Evolutionary conservation across 805 yeast genomes (phyloP), one percentile per base, ranked within the genome.

Genomic region (Wickerhamomyces kurtzmanii): DNA sequence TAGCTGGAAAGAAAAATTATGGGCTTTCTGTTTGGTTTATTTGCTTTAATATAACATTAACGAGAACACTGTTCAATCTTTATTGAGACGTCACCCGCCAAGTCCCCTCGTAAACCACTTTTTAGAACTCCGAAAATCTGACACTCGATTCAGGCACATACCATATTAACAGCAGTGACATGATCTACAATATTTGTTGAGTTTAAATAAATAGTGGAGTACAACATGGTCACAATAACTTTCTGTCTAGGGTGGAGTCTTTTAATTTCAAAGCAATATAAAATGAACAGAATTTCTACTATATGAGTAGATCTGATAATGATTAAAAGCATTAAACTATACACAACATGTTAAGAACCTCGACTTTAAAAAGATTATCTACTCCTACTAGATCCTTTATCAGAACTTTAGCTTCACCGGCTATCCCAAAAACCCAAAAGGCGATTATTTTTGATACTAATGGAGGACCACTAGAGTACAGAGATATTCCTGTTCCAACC

Each of bases 401-500:
- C 13, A 43, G 49, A 43, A 32, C 36, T 23, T 31, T 42, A 21
- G 47, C 63, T 40, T 47, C 53, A 29, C 35, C 36, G 17, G 47
- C 45, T 32, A 53, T 68, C 38, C 75, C 75, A 40, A 39, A 47
- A 22, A 61, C 63, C 12, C 75, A 68, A 48, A 68, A 68, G 46
- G 75, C 64, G 30, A 63, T 68, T 19, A 53, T 68, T 37, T 68
- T 68, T 49, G 70, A 68, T 49, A 65, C 62, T 43, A 55, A 58
- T 45, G 68, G 69, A 36, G 75, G 73, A 34, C 54, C 54, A 16
- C 51, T 68, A 47, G 48, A 51, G 24, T 68, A 67, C 57, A 59
- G 58, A 39, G 75, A 71, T 45, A 62, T 68, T 31, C 65, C 72
- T 20, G 75, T 69, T 20, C 78, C 83, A 50, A 53, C 37, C 26